These are phyloP conservation scores for Picea abies DNA, from an alignment of 83 land plant species.

Conservation along the genomic window DNA sequence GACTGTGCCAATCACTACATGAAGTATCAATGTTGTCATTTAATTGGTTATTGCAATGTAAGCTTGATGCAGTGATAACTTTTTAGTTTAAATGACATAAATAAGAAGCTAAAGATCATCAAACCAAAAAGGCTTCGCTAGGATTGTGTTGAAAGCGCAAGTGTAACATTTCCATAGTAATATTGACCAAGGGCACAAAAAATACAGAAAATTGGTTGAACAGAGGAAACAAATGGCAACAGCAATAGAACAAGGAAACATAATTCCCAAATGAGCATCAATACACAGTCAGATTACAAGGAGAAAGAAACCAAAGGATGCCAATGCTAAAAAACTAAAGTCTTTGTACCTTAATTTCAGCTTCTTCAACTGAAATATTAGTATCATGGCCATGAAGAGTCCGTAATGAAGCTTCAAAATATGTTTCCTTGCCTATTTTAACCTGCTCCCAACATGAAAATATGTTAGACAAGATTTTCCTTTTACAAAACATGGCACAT, in stretches of 20 bases:
- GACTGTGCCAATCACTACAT: no score
- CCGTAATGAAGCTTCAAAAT: conserved; percentile 20
- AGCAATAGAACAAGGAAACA: neutral
- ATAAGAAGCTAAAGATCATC: neutral
- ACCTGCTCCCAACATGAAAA: conserved; percentile 12
- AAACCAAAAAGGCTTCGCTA: neutral
- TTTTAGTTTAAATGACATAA: neutral
- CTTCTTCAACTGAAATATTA: conserved; percentile 23
- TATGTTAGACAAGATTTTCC: neutral
- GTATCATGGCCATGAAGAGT: conserved; percentile 22
- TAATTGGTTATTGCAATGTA: neutral
- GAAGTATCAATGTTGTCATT: no score
- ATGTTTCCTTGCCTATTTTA: conserved; percentile 11
- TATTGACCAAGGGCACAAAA: neutral
- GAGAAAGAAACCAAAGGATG: neutral
- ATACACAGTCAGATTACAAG: neutral
- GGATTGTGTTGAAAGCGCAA: neutral
- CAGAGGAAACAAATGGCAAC: neutral
- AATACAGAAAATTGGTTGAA: neutral
- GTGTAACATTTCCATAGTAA: neutral
- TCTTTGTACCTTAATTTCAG: conserved; percentile 14
- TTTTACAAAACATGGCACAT: neutral
- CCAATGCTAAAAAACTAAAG: neutral
- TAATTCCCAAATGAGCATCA: neutral
- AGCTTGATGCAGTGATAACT: neutral